Evolutionary conservation across 2,329 filamentous ascomycete genomes (phyloP), one percentile per base, ranked within the genome.

Genomic region (Xylaria digitata): DNA sequence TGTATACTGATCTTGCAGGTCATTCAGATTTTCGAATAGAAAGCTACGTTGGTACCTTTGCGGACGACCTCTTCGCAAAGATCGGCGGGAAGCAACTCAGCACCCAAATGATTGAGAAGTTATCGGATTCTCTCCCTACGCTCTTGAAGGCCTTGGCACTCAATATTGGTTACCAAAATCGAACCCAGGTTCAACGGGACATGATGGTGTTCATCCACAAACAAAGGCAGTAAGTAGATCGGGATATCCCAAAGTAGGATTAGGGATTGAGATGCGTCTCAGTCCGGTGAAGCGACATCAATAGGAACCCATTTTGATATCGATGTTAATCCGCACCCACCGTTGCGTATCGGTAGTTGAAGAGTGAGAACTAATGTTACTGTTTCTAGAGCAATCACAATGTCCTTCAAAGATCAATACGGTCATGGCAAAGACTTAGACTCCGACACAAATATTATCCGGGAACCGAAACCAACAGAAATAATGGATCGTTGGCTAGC

Each of bases 121-220:
- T 58, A 23, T 58, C 55, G 5, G 11, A 26, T 21, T 48, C 55
- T 9, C 55, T 58, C 6, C 55, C 55, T 17, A 37, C 30, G 19
- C 55, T 58, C 30, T 19, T 58, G 30, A 58, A 58, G 15, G 23
- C 43, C 11, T 48, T 58, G n/a, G 55, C 55, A 21, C 43, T 58
- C 11, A 48, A 32, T 21, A 58, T 58, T 58, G 55, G 55, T 17
- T 58, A 48, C 19, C 42, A 49, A 37, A 58, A 58, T 46, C 43
- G 26, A 17, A 49, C 42, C n/a, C 43, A 49, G 48, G 15, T 8
- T 11, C 55, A 58, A 8, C 43, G 55, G 15, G 55, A 58, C n/a
- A 17, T 58, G 13, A 58, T 58, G 55, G 43, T 58, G 1, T 58
- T 58, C n/a, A 58, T 58, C 9, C 55, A 58, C 30, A 58, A 58